Evolutionary conservation across 2,329 filamentous ascomycete species (phyloP).

Genomic region (Cordyceps farinosa): DNA sequence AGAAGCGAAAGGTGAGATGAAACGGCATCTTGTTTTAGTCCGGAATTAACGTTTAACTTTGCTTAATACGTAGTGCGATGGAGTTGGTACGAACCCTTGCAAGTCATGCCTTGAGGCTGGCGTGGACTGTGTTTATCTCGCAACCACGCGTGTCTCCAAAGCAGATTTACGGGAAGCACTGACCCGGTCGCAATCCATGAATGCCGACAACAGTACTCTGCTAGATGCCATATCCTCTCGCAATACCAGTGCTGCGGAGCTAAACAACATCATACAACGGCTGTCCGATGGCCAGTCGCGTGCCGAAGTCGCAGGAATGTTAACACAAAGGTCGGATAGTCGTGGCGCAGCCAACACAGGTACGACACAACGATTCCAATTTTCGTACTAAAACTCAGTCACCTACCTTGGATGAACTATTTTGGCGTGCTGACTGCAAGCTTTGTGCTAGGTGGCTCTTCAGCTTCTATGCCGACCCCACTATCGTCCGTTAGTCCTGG

Average conservation of each 20-base stretch:
- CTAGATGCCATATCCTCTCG: constrained; percentile 9
- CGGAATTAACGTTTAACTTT: neutral
- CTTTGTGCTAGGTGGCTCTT: neutral
- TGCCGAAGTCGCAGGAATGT: constrained; percentile 8
- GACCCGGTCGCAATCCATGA: neutral
- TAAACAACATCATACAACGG: neutral
- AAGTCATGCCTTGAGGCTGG: constrained; percentile 1
- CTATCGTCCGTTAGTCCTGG: neutral
- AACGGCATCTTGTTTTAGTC: too few relatives aligned
- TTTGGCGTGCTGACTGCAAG: neutral
- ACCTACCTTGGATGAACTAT: neutral
- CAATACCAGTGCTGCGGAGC: neutral
- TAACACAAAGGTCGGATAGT: neutral
- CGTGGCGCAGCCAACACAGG: neutral
- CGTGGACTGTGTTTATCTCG: constrained; percentile 3
- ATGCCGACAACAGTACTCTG: neutral
- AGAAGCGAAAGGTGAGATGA: constrained; percentile 7
- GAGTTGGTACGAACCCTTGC: constrained; percentile 5
- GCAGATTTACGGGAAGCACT: constrained; percentile 3
- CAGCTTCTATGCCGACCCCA: neutral
- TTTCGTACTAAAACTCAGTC: neutral
- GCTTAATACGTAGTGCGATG: neutral
- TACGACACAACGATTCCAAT: neutral
- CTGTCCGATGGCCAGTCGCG: constrained; percentile 8
- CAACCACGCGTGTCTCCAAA: constrained; percentile 8